Base-by-base conservation (phyloP, 2,329 filamentous ascomycete genomes). In the Hymenoscyphus fructigenus region DNA sequence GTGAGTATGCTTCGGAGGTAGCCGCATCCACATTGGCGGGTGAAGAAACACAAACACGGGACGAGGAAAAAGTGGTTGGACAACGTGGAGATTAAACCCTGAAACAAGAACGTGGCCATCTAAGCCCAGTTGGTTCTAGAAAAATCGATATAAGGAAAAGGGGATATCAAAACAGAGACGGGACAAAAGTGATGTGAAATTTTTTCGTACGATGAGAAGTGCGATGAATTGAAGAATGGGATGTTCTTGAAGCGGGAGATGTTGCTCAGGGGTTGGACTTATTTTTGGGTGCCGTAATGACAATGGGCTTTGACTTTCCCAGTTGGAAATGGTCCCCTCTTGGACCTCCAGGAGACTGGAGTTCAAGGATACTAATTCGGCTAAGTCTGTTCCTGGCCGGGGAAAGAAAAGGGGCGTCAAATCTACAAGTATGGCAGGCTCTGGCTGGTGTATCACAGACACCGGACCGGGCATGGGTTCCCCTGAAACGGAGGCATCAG, bases 291-390 rank as follows among this genome's bases (percentile, higher is more conserved):
- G 23, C 20, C 20, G 47, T 26, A 23, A 53, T 53, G 36, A 38
- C 36, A 38, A 23, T 53, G 47, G 10, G 47, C 47, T 53, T 53
- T 28, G 47, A 53, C 47, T 53, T 53, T 53, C 47, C 47, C 47
- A 53, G 47, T 53, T 28, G 47, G 47, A 53, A 53, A 23, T 53
- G 47, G 47, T 26, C 20, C 47, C 47, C 47, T 53, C 20, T 53
- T 53, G 20, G 47, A 26, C 47, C 47, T 53, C 47, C 20, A 26
- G 44, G n/a, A 29, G 28, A 5, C 7, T 26, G 44, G 44, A 50
- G 44, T 10, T 26, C 47, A 53, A 53, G 47, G 47, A 26, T 26
- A 9, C 20, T 23, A 12, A 14, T 26, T 53, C 47, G 47, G 47
- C 47, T 14, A 53, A 12, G 47, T 23, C 47, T 23, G 44, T 23